These are phyloP conservation scores for Astrephomene gubernaculifera DNA, from an alignment of 139 green algal genomes.

Conservation along the genomic window DNA sequence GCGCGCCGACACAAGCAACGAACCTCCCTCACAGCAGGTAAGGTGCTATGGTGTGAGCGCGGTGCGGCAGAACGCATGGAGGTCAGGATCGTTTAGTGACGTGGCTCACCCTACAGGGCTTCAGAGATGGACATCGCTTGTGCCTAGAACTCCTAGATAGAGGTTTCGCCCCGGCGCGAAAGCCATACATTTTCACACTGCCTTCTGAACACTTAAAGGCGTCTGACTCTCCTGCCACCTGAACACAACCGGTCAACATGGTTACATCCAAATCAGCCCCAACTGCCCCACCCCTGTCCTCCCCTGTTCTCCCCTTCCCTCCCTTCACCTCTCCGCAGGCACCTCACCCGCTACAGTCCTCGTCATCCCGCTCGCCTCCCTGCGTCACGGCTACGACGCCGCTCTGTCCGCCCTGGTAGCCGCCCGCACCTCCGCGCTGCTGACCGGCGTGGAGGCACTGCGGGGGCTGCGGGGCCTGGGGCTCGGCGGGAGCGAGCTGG, in stretches of 20 bases:
- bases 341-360: background rate
- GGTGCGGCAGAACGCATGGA: background rate
- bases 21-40: background rate
- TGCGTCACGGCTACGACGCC: slow-evolving; percentile 11
- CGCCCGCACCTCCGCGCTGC: background rate
- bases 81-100: background rate
- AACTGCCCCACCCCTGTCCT: background rate
- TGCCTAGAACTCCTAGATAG: background rate
- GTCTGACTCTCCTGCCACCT: background rate
- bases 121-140: background rate
- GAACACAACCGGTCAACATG: background rate
- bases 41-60: background rate
- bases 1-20: background rate
- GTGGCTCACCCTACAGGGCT: background rate
- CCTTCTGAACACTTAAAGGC: background rate
- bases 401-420: slow-evolving; percentile 11
- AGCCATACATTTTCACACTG: background rate
- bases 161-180: background rate
- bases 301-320: background rate
- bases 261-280: background rate
- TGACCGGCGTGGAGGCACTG: background rate
- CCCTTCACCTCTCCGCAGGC: background rate
- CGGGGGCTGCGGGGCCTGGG: background rate
- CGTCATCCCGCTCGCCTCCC: background rate
- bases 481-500: background rate